These are phyloP conservation scores for Podila clonocystis DNA, from an alignment of 192 early-diverging fungal genomes.

Conservation along the genomic window DNA sequence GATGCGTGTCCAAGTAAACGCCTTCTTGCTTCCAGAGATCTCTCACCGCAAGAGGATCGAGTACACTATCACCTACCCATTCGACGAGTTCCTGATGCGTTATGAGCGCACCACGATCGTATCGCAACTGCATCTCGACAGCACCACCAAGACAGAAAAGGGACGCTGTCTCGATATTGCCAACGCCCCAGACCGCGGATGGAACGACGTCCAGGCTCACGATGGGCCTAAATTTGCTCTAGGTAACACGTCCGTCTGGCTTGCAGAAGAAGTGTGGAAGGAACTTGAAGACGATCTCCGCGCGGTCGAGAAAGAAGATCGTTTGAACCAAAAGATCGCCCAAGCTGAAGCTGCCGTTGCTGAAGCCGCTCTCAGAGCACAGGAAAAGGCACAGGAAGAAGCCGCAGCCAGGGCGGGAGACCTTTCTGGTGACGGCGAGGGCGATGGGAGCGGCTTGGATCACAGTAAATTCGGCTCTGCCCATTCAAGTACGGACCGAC, in stretches of 20 bases:
- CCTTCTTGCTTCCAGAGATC: constrained; percentile 77
- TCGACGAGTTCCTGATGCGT: constrained; percentile 78
- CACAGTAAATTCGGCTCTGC: constrained; percentile 14
- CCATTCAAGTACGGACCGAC: constrained; percentile 31
- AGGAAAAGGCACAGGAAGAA: constrained; percentile 40
- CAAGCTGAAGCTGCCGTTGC: constrained; percentile 43
- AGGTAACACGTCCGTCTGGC: constrained; percentile 68
- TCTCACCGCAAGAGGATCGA: constrained; percentile 70
- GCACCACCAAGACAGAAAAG: constrained; percentile 27
- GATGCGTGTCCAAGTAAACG: constrained; percentile 75
- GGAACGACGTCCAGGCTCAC: constrained; percentile 57
- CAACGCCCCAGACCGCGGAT: constrained; percentile 31
- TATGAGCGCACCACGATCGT: constrained; percentile 66
- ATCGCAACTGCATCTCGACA: constrained; percentile 12
- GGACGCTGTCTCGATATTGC: constrained; percentile 25
- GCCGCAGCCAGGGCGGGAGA: constrained; percentile 23
- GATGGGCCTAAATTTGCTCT: constrained; percentile 57
- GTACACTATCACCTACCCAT: constrained; percentile 75
- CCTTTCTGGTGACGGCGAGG: constrained; percentile 16
- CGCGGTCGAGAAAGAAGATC: constrained; percentile 67
- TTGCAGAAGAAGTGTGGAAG: constrained; percentile 73
- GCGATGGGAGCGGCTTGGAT: constrained; percentile 7
- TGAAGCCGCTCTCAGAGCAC: constrained; percentile 45
- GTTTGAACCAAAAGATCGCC: constrained; percentile 54
- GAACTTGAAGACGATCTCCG: constrained; percentile 70